Evolutionary conservation across 164 flowering plant species (phyloP), one percentile per base, ranked within the genome.

Genomic region (Sedum album): DNA sequence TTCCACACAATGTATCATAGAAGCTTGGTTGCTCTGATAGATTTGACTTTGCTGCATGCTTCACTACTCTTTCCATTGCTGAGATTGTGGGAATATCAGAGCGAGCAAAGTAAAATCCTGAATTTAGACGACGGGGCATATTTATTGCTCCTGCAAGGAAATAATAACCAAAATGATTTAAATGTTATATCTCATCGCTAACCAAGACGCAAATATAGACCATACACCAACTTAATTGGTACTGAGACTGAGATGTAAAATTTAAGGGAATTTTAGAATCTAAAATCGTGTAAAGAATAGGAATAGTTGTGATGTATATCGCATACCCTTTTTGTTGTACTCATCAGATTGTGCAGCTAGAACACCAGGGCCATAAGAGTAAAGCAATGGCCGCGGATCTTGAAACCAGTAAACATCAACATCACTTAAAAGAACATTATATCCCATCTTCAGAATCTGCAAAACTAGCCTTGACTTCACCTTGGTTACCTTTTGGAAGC

Each of bases 21-120:
- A 94, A 91, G 74, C 99, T 94, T 66, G 97, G 99, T 75, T 94
- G 99, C 76, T 94, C 99, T 0, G 99, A 94, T 48, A 86, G 79
- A 66, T 76, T 76, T 13, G 99, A 94, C 49, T 72, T 75, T 38
- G 86, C 78, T 33, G 98, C 98, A 77, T 94, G 98, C 79, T 79
- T 81, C 72, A 91, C 98, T 51, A 94, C 91, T 79, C 82, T 89
- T 73, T 84, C 89, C 84, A 94, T 66, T 25, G 90, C 96, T 61
- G 82, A 77, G 70, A 88, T 86, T 28, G 95, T 94, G 33, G 76
- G 51, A 65, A n/a, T 49, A 82, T 94, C 89, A 51, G 93, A 82
- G 73, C 66, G 86, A 61, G 89, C 95, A 80, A 84, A 94, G 76
- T 94, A 94, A 81, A 94, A 94, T n/a, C 99, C 97, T 23, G 97